Evolutionary conservation across 345 rosid genomes (phyloP).

Genomic region (Gossypioides kirkii): DNA sequence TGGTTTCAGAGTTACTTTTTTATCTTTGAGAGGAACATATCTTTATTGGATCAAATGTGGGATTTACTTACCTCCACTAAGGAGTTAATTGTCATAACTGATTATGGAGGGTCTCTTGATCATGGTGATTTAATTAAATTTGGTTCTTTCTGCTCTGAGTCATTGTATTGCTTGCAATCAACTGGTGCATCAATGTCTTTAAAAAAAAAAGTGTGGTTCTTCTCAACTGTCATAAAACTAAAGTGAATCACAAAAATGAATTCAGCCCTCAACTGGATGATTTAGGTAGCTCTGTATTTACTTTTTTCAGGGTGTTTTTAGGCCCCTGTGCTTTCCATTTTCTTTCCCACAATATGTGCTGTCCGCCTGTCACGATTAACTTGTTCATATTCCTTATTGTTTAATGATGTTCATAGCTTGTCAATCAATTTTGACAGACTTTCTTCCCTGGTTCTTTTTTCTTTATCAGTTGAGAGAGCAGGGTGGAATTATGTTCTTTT

Average conservation of each 20-base stretch:
- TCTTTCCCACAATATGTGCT: not conserved
- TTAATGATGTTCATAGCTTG: not conserved
- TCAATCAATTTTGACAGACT: not conserved
- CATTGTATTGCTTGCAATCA: not conserved
- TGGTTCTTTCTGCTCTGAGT: not conserved
- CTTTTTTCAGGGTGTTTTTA: not conserved
- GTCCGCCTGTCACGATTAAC: not conserved
- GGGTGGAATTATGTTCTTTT: not conserved
- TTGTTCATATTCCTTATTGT: not conserved
- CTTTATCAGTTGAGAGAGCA: not conserved
- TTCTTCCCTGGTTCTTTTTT: not conserved
- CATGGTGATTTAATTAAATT: not conserved
- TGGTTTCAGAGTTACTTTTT: not conserved
- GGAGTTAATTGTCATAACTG: not conserved
- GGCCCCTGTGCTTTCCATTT: not conserved
- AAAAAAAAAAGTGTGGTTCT: slow-evolving; percentile 1
- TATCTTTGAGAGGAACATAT: not conserved
- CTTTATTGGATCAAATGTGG: not conserved
- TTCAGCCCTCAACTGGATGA: not conserved
- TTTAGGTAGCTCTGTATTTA: not conserved
- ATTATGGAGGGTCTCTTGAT: not conserved
- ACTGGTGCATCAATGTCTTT: not conserved
- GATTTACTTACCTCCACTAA: not conserved
- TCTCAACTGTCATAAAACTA: not conserved
- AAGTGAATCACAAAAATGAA: not conserved